Evolutionary conservation across 2,329 filamentous ascomycete genomes (phyloP).

Genomic region (Alternaria novae-zelandiae): DNA sequence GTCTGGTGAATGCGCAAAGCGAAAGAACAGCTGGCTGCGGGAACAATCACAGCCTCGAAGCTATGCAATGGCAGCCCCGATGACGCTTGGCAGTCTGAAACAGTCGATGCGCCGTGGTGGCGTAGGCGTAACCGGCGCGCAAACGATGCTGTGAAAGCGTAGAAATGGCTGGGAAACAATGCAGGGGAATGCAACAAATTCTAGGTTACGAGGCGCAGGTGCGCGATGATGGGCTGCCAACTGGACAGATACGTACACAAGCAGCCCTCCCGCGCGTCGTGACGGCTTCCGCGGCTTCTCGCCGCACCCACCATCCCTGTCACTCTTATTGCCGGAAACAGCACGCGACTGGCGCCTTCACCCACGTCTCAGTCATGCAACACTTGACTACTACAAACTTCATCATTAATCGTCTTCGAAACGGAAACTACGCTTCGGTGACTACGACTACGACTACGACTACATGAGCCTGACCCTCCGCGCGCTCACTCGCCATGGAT

Average conservation of each 20-base stretch:
- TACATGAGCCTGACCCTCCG: background rate
- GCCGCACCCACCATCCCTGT: constrained; percentile 16
- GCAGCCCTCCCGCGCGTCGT: constrained; percentile 13
- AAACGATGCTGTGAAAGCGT: background rate
- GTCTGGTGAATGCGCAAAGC: constrained; percentile 20
- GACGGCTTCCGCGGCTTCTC: constrained; percentile 14
- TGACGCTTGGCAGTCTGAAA: constrained; percentile 42
- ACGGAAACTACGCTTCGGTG: background rate
- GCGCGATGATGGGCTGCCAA: constrained; percentile 7
- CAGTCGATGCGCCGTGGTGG: constrained; percentile 34
- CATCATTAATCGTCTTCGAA: background rate
- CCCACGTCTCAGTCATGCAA: background rate
- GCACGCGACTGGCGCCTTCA: background rate
- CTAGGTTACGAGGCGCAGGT: background rate
- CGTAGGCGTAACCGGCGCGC: background rate
- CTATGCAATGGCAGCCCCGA: constrained; percentile 32
- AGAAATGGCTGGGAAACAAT: background rate
- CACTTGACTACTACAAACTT: background rate
- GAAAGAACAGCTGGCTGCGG: constrained; percentile 46
- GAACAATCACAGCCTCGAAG: constrained; percentile 39
- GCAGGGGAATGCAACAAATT: background rate
- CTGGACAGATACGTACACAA: constrained; percentile 12
- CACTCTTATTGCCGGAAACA: background rate
- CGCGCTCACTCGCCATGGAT: background rate
- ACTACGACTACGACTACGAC: background rate